These are phyloP conservation scores for Glonium stellatum DNA, from an alignment of 495 filamentous ascomycete species.

Conservation along the genomic window DNA sequence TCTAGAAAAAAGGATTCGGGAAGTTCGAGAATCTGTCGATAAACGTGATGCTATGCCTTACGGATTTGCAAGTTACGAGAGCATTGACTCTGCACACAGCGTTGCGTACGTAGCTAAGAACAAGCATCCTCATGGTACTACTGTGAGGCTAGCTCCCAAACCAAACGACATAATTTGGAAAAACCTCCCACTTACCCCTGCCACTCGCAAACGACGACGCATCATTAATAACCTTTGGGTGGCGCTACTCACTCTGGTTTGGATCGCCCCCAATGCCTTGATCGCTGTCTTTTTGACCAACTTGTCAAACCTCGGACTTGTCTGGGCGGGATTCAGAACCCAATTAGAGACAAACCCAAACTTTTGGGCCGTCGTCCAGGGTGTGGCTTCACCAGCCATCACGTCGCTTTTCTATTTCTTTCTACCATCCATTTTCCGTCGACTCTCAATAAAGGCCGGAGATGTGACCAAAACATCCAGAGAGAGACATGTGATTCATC, in stretches of 20 bases:
- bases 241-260: slow-evolving; percentile 69
- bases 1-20: slow-evolving; percentile 76
- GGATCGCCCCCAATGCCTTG: slow-evolving; percentile 89
- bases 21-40: slow-evolving; percentile 73
- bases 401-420: slow-evolving; percentile 83
- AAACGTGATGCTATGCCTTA: slow-evolving; percentile 80
- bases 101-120: slow-evolving; percentile 74
- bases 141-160: slow-evolving; percentile 68
- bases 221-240: slow-evolving; percentile 82
- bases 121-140: slow-evolving; percentile 75
- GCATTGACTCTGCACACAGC: slow-evolving; percentile 78
- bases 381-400: slow-evolving; percentile 85
- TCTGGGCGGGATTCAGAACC: slow-evolving; percentile 70
- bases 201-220: slow-evolving; percentile 60
- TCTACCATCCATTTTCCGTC: slow-evolving; percentile 86
- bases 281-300: slow-evolving; percentile 92
- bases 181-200: slow-evolving; percentile 67
- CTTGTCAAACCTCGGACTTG: slow-evolving; percentile 64
- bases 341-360: slow-evolving; percentile 54
- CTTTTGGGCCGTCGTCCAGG: slow-evolving; percentile 83
- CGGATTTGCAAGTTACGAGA: slow-evolving; percentile 89
- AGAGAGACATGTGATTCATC: slow-evolving; percentile 85
- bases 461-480: slow-evolving; percentile 86
- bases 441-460: slow-evolving; percentile 67
- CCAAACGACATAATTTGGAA: slow-evolving; percentile 96